Base-by-base conservation (phyloP, 805 yeast genomes). In the Komagataella pseudopastoris region DNA sequence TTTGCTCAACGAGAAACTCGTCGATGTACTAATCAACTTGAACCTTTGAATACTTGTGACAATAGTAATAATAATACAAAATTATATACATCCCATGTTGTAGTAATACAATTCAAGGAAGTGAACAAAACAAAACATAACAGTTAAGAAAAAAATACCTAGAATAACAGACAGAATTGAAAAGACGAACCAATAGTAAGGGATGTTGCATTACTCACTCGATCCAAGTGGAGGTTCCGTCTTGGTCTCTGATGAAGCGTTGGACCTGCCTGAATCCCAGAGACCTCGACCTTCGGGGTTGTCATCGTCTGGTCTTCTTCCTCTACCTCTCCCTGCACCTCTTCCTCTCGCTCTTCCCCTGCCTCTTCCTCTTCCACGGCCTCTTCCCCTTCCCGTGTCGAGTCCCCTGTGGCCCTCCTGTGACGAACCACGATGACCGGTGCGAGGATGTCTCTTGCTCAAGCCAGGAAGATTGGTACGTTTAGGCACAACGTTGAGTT, bases 391-490 rank as follows among this genome's bases (percentile, higher is more conserved):
- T 6, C 54, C 53, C 14, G 53, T 36, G 7, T 76, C 73, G 36
- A 79, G 62, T 3, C 77, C 74, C 79, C 74, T 50, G 64, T 56
- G 6, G 75, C 68, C 44, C 71, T 65, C 23, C 56, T 76, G 64
- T 6, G 86, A 86, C 6, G 86, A 86, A 30, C 39, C 39, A 30
- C 39, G 39, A 30, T 30, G 39, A 30, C 14, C n/a, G 14, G 14
- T 14, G 39, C 39, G 39, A 30, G 39, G 39, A 30, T 30, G 39
- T 30, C 39, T 8, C 14, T 30, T 30, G 43, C 58, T 55, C 55
- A 63, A 49, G 14, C 63, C 63, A 1, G 95, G 95, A 44, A 84
- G 66, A 57, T 88, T 88, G 4, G 95, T 85, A 61, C 96, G 74
- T 65, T 88, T 88, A 16, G 84, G 81, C 46, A 71, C 69, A 44